Evolutionary conservation across 257 asterid species (phyloP), one percentile per base, ranked within the genome.

Genomic region (Misopates orontium): DNA sequence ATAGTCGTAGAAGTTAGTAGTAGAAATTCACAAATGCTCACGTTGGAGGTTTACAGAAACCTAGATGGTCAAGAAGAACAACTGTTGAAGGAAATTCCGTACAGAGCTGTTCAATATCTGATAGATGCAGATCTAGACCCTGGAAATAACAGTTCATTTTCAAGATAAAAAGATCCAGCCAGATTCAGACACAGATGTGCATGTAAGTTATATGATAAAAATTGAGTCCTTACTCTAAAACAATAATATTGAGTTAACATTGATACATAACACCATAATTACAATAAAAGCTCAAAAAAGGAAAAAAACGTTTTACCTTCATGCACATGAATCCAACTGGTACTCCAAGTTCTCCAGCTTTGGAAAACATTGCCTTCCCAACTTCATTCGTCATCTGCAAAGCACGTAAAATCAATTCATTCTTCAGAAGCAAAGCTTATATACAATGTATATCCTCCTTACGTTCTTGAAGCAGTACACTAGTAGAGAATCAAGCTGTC

Each of bases 281-380:
- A 12, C 5, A 60, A 28, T 17, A 60, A 17, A 40, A 18, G 1
- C 44, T 41, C 5, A 13, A 58, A 22, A 31, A 54, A 56, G 9
- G 15, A 22, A 50, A 22, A 50, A 56, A 12, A 15, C 17, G 32
- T 51, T 48, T 20, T 21, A 87, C 97, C 95, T 90, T 87, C 85
- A 73, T 85, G 82, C 95, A 90, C 96, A 87, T 85, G 89, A 90
- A 87, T 59, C 97, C 96, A 59, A 90, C 96, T 24, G 95, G 87
- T 13, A 72, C 87, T 28, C 95, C 90, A 52, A 84, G 96, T 71
- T 87, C 92, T 73, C 96, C 97, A 32, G 96, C 96, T 77, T 83
- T 90, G 57, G 89, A 83, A 73, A 82, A 90, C 85, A 90, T 59
- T 45, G 87, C 86, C 74, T 78, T 85, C 55, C 96, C 97, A 50